Base-by-base conservation (phyloP, 192 early-diverging fungal species). In the Geranomyces michiganensis region DNA sequence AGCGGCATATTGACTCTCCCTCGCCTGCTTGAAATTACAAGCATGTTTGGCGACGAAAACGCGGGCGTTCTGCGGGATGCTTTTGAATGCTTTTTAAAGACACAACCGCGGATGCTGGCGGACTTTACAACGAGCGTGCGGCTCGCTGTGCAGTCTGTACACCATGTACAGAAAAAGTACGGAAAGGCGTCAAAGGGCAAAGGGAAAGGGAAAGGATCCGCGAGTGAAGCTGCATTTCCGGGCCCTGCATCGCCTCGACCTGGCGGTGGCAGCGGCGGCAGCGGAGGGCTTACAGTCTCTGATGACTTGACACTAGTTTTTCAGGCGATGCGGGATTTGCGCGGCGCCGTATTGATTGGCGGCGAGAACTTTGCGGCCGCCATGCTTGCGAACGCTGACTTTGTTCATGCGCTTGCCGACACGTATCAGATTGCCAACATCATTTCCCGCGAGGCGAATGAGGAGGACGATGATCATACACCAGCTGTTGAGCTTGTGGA, bases 351-450 rank as follows among this genome's bases (percentile, higher is more conserved):
- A 29, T 19, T 65, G 27, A 47, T 47, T 17, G 68, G 73, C 10
- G 60, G 62, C 19, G 46, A 46, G 30, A 41, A 14, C 17, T n/a
- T 81, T 45, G 59, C 76, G 14, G 70, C 75, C 15, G 31, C 29
- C 17, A 9, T 81, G 13, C 41, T 78, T 0, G 22, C 3, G 0
- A 47, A 56, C 14, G 21, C 44, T 10, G 56, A 45, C 22, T 70
- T 81, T 32, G 47, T 76, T 7, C 22, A 33, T 19, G 56, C 76
- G n/a, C 41, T 81, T 6, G 31, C 74, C 9, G 80, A 71, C n/a
- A 46, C 48, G 10, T 81, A 81, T 55, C 56, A 69, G 27, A 70
- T 78, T 24, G 76, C 74, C 22, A 81, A 80, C 61, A 74, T 76
- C 47, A 9, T 73, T 14, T 26, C 31, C 6, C 31, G 24, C 7